Evolutionary conservation across 805 yeast species (phyloP).

Genomic region (Candida odintsovae): DNA sequence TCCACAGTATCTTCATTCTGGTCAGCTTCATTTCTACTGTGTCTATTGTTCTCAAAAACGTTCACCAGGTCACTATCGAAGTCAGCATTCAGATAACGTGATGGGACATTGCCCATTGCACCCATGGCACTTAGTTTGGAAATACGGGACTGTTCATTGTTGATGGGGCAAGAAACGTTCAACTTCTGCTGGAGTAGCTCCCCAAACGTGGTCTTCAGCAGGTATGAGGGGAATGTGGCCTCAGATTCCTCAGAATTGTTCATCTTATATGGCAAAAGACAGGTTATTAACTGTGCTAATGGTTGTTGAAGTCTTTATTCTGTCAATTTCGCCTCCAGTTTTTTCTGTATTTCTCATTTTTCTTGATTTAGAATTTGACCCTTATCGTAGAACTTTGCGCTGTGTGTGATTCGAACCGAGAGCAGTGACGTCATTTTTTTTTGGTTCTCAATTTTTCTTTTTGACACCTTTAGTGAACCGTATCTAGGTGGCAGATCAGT

Average conservation of each 20-base stretch:
- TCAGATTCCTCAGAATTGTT: neutral
- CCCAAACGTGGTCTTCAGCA: neutral
- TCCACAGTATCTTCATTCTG: neutral
- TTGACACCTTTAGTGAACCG: neutral
- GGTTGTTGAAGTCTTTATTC: neutral
- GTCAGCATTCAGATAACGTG: neutral
- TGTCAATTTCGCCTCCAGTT: neutral
- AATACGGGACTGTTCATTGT: neutral
- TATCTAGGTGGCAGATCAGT: no score
- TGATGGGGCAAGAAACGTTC: neutral
- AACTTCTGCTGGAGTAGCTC: neutral
- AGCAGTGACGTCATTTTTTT: neutral
- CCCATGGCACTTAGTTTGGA: neutral
- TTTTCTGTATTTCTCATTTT: neutral
- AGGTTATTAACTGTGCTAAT: neutral
- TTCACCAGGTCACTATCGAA: neutral
- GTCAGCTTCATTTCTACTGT: neutral
- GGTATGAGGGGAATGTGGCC: neutral
- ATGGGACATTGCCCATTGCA: neutral
- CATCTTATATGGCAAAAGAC: neutral
- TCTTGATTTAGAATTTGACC: neutral
- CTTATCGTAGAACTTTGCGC: neutral
- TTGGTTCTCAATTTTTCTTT: no score
- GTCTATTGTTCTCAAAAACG: neutral
- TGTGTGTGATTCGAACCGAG: neutral